Percentiles rank a stretch among this genome's conserved stretches.
Evolutionary conservation across 1,284 basidiomycete species (phyloP).

Genomic region (Vanrija sp.): DNA sequence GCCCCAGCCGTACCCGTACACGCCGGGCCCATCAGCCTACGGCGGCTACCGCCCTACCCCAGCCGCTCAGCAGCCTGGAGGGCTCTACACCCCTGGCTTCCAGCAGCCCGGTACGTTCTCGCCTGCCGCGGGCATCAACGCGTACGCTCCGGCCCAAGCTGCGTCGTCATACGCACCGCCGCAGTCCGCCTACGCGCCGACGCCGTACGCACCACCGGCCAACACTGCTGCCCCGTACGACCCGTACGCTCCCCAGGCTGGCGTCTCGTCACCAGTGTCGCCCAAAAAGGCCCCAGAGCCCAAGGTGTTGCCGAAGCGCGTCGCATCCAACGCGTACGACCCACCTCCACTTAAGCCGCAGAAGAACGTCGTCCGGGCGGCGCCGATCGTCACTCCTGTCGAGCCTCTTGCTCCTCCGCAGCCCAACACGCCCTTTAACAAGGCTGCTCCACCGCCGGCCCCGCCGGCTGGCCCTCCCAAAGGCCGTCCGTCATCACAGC

Average conservation of each 20-base stretch:
- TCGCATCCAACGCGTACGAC: conserved; percentile 45
- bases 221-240: conserved; percentile 13
- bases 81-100: background rate
- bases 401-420: conserved; percentile 5
- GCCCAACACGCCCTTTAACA: background rate
- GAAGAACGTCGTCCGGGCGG: conserved; percentile 34
- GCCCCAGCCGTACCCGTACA: conserved; percentile 14
- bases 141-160: conserved; percentile 22
- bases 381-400: conserved; percentile 4
- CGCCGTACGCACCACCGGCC: background rate
- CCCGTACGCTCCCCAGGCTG: conserved; percentile 26
- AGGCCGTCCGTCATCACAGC: conserved; percentile 1
- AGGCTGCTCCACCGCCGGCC: conserved; percentile 10
- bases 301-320: conserved; percentile 29
- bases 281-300: conserved; percentile 24
- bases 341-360: conserved; percentile 38
- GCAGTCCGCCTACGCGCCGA: background rate
- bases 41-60: background rate
- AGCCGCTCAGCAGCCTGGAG: background rate
- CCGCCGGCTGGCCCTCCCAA: conserved; percentile 33
- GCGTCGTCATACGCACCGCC: conserved; percentile 16
- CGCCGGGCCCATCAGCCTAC: background rate
- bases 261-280: background rate
- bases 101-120: background rate
- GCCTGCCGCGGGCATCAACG: background rate